These are phyloP conservation scores for Neoboletus brunneissimus DNA, from an alignment of 768 basidiomycete species.

Conservation along the genomic window DNA sequence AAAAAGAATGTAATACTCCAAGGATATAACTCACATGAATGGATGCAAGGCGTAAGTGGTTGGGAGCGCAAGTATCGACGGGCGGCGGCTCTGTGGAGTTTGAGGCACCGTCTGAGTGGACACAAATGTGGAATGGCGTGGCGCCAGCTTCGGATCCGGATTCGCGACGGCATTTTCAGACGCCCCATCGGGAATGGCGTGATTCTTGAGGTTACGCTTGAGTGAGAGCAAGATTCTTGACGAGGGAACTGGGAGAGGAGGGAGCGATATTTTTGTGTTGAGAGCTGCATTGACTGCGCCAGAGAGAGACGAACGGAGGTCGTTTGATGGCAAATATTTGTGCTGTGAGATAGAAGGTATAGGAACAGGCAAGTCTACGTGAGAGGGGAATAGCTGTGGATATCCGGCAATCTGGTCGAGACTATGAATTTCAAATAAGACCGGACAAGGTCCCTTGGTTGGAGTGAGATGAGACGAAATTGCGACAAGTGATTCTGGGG, in stretches of 20 bases:
- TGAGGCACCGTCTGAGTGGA: constrained; percentile 2
- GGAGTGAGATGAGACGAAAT: constrained; percentile 38
- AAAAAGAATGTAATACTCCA: background rate
- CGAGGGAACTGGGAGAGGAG: constrained; percentile 18
- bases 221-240: constrained; percentile 20
- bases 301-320: constrained; percentile 18
- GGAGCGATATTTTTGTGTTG: constrained; percentile 14
- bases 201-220: constrained; percentile 19
- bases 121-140: background rate
- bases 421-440: constrained; percentile 37
- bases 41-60: constrained; percentile 18
- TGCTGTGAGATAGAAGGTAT: constrained; percentile 14
- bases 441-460: constrained; percentile 18
- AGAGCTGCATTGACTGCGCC: constrained; percentile 25
- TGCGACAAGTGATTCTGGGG: constrained; percentile 44
- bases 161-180: background rate
- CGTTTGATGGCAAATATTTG: constrained; percentile 5
- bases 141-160: background rate
- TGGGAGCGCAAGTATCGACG: constrained; percentile 13
- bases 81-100: background rate
- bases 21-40: constrained; percentile 13
- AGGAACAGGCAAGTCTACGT: constrained; percentile 32
- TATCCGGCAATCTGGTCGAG: constrained; percentile 39
- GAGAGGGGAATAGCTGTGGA: constrained; percentile 43
- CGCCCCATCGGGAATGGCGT: background rate